phyloP scores from a whole-genome alignment of 2,329 filamentous ascomycete species.

The Ampelomyces quisqualis region DNA sequence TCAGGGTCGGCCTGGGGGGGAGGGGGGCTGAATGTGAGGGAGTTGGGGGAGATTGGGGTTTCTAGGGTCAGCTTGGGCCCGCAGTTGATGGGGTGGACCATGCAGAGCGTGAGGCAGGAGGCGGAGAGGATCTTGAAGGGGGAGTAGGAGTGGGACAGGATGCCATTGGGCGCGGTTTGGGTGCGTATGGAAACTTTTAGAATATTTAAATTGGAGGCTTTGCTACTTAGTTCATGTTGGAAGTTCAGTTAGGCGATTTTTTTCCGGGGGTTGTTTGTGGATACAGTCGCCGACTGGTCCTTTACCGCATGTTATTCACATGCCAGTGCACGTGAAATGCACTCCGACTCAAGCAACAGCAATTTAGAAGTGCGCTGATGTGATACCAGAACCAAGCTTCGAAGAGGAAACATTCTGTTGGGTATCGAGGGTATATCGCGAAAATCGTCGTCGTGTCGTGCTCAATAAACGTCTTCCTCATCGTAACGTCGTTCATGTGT shows the following conservation, averaged over 20 bases:
- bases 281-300: too few species aligned
- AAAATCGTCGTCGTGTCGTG: not conserved
- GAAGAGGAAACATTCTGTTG: not conserved
- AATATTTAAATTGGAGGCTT: too few species aligned
- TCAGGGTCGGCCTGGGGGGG: conserved; percentile 8
- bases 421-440: not conserved
- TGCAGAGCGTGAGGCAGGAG: conserved; percentile 16
- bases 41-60: conserved; percentile 35
- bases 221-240: too few species aligned
- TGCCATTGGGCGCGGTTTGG: not conserved
- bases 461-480: not conserved
- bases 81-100: conserved; percentile 25
- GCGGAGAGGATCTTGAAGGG: conserved; percentile 21
- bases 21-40: conserved; percentile 20
- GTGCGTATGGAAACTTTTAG: not conserved
- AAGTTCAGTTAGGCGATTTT: too few species aligned
- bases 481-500: not conserved
- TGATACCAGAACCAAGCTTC: not conserved
- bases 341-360: not conserved
- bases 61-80: conserved; percentile 38
- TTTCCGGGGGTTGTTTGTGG: too few species aligned
- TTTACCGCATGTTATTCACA: too few species aligned
- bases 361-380: not conserved
- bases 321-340: too few species aligned
- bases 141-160: not conserved